Base-by-base conservation (phyloP, 768 basidiomycete species). In the Termitomyces sp. region DNA sequence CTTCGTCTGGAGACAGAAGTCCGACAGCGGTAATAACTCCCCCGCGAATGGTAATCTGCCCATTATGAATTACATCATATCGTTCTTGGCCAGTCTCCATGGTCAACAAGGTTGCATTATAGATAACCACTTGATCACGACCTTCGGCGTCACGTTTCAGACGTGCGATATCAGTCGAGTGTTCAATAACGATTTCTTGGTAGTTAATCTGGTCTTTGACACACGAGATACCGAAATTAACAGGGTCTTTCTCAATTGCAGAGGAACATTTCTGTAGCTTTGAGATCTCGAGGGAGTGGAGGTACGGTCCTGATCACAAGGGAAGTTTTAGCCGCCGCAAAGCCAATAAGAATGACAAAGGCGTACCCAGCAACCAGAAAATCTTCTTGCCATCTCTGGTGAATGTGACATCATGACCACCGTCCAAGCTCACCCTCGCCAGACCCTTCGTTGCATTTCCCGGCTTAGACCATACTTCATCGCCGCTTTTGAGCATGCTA, bases 301-400 rank as follows among this genome's bases (percentile, higher is more conserved):
- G 68, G 64, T 80, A 86, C 8, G 86, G 82, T 1, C 87, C 87
- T 87, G 58, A 45, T 58, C 18, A 31, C 22, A 27, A 39, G 4
- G 33, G 15, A 54, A 41, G 31, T 15, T 20, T 42, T 20, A 30
- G 30, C 24, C 27, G 18, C 2, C 4, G 27, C 6, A 51, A 12
- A 18, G 16, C 11, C 24, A 24, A n/a, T 6, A 5, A 53, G 6
- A 20, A 36, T 27, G 49, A 51, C 54, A 37, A 42, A 9, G 22
- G 15, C 76, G 47, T 67, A 88, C 89, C 89, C 33, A 91, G 76
- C 70, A 91, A 81, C 89, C 89, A 91, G 61, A 88, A 87, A 36
- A 90, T 57, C 34, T 74, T 83, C 55, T 77, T 81, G 18, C 89
- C 88, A 66, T 89, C 85, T 12, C 78, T 66, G 36, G 81, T 86